Base-by-base conservation (phyloP, 2,329 filamentous ascomycete species). In the Pseudogymnoascus sp. region DNA sequence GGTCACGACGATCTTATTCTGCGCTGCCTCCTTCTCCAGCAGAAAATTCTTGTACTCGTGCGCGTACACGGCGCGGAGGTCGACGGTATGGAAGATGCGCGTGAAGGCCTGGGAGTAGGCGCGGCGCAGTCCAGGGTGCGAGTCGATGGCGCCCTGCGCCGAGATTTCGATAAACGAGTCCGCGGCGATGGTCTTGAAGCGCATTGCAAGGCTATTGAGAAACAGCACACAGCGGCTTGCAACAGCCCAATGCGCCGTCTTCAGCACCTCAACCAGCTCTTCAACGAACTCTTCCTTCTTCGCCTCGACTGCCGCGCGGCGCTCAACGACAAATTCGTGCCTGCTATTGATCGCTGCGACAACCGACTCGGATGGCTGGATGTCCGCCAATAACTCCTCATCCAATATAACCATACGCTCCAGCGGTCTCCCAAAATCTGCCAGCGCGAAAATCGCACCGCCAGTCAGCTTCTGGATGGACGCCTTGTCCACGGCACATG, bases 201-300 rank as follows among this genome's bases (percentile, higher is more conserved):
- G 87, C 65, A 97, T 84, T 62, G 91, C 93, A 64, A 97, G 81
- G 63, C 94, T 96, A 61, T 93, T 86, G 4, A 96, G 90, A 71
- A 99, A 94, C 36, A 95, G 89, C 8, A 90, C 89, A 61, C 92
- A 96, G 28, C 93, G 83, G 58, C 86, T 91, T 5, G 93, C 93
- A 68, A 96, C 92, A 78, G 96, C 97, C 94, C 94, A 99, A 71
- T 99, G 95, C 0, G 92, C 90, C 2, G 84, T 84, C 68, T 85
- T 86, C 1, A 91, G 89, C 63, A 88, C 77, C 63, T 88, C 84
- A 3, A 92, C 88, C 33, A 99, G 79, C 71, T 97, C 92, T 60
- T 90, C 78, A 0, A 92, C 90, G 25, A 99, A 77, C 3, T 84
- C 82, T 0, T 86, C 79, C 76, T 99, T 99, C 76, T 89, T 92